Conservation (phyloP, 768 basidiomycete genomes). For the Psilocybe cubensis region DNA sequence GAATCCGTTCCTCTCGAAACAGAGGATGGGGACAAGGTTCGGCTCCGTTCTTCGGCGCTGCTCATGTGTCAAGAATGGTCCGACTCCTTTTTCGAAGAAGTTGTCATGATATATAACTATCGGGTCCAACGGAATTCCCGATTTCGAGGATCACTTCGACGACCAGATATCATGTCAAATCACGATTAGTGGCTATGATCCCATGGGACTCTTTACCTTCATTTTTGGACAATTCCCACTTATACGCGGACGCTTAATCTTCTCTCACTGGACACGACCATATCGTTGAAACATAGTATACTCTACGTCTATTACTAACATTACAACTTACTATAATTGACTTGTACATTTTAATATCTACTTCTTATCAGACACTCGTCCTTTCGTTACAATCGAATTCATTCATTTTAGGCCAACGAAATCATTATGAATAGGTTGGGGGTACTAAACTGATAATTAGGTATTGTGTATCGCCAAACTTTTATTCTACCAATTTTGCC, state of each 20-base stretch:
- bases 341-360: not conserved
- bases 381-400: not conserved
- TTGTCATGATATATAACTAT: slow-evolving; percentile 62
- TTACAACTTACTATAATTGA: not conserved
- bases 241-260: slow-evolving; percentile 3
- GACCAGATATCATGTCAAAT: slow-evolving; percentile 17
- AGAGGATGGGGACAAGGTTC: slow-evolving; percentile 46
- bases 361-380: not conserved
- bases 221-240: not conserved
- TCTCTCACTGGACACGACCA: not conserved
- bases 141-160: slow-evolving; percentile 23
- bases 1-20: slow-evolving; percentile 41
- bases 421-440: not conserved
- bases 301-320: not conserved
- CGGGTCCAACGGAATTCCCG: slow-evolving; percentile 36
- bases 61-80: slow-evolving; percentile 58
- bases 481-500: slow-evolving; percentile 34
- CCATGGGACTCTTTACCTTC: not conserved
- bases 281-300: not conserved
- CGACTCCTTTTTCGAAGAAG: slow-evolving; percentile 63
- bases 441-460: not conserved
- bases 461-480: not conserved
- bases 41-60: slow-evolving; percentile 52
- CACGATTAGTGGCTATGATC: slow-evolving; percentile 17
- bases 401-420: not conserved